Base-by-base conservation (phyloP, 2,329 filamentous ascomycete genomes). In the Clonostachys rosea region DNA sequence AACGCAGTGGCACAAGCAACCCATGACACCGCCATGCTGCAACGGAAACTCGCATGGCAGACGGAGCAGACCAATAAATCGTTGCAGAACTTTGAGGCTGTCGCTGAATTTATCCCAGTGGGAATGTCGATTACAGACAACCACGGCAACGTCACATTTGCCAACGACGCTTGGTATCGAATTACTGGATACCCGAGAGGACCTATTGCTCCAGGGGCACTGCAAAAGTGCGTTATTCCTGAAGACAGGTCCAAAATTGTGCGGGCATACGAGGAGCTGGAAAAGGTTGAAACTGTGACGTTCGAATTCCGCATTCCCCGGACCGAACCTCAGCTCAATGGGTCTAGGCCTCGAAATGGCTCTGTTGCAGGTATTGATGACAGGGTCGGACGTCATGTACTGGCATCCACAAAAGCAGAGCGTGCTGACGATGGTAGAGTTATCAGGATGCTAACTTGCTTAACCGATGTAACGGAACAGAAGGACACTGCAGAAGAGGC, bases 71-170 rank as follows among this genome's bases (percentile, higher is more conserved):
- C 72, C 4, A 69, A 68, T n/a, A 68, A 75, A 49, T 74, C 77
- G 41, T 79, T 86, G 47, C 79, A 80, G 34, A 79, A 83, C 47
- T 89, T 89, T 53, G 82, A 83, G 8, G 73, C 81, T 6, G 84
- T 90, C 64, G 83, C 86, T 3, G 84, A 89, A 55, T 84, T 89
- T 45, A 83, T 87, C 3, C 87, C 87, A 0, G 82, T 88, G 2
- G 87, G 86, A 16, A 84, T 90, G 66, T 87, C 84, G 56, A 86
- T 90, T 49, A 80, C 83, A 11, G 79, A 87, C 56, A 71, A 75
- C 2, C 69, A 76, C 43, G 86, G 86, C 12, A 76, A 78, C 37
- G 78, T 90, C 48, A 80, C 76, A 1, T 89, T 86, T 59, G 86
- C 84, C 50, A 91, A 91, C 56, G 79, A 87, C 44, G 81, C 83